Evolutionary conservation across 2,329 filamentous ascomycete genomes (phyloP).

Genomic region (Coleophoma eucalyptorum): DNA sequence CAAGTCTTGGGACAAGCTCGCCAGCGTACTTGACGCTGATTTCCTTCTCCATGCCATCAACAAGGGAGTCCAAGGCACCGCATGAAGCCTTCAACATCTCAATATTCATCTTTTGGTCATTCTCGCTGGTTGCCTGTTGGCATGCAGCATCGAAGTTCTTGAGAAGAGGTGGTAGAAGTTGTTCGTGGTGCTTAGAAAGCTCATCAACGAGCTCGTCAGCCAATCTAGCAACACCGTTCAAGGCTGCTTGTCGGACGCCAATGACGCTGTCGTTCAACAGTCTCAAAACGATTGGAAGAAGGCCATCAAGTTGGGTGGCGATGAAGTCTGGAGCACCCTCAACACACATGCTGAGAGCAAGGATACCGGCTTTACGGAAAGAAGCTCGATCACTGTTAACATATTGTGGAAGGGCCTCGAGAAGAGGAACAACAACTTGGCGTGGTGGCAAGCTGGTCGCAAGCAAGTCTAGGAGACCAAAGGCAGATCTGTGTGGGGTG

Average conservation of each 20-base stretch:
- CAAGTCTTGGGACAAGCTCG: conserved; percentile 80
- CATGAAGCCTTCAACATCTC: conserved; percentile 88
- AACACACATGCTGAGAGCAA: conserved; percentile 89
- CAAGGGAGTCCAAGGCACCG: conserved; percentile 85
- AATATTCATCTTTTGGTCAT: conserved; percentile 68
- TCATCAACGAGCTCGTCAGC: conserved; percentile 93
- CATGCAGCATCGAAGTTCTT: conserved; percentile 85
- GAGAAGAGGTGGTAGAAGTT: conserved; percentile 78
- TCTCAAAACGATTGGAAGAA: conserved; percentile 80
- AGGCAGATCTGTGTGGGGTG: conserved; percentile 78
- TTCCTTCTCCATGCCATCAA: conserved; percentile 77
- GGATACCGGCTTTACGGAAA: conserved; percentile 83
- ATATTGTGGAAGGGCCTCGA: conserved; percentile 81
- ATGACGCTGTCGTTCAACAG: conserved; percentile 81
- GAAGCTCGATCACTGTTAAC: conserved; percentile 71
- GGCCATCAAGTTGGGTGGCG: conserved; percentile 81
- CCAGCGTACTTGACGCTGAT: conserved; percentile 79
- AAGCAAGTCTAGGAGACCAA: conserved; percentile 85
- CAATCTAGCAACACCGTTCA: conserved; percentile 83
- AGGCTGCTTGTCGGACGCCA: conserved; percentile 79
- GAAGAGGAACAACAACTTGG: conserved; percentile 88
- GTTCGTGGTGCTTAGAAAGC: conserved; percentile 78
- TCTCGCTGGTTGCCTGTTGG: conserved; percentile 57
- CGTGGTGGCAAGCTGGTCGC: conserved; percentile 85
- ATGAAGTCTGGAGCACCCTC: conserved; percentile 98